phyloP scores from a whole-genome alignment of 306 rosid species.

The Comarum palustre region DNA sequence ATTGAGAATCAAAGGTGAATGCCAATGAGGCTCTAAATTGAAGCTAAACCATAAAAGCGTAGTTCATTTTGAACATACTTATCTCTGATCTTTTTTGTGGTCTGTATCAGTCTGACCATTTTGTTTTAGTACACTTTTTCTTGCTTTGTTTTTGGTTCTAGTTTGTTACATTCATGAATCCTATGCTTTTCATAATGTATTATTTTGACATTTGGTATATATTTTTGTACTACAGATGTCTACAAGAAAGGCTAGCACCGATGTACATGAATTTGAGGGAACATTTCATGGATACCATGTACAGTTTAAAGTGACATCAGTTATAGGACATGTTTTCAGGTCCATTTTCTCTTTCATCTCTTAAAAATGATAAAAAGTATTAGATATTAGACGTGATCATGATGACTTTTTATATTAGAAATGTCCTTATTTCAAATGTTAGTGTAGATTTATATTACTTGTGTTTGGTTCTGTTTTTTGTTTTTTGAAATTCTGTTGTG shows the following conservation, averaged over 20 bases:
- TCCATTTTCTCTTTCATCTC: slow-evolving; percentile 33
- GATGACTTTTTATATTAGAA: neutral
- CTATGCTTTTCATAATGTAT: slow-evolving; percentile 5
- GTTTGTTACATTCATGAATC: neutral
- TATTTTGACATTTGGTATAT: slow-evolving; percentile 15
- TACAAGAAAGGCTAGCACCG: slow-evolving; percentile 87
- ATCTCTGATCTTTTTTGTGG: neutral
- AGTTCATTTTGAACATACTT: neutral
- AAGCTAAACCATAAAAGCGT: neutral
- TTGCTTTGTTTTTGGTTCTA: neutral
- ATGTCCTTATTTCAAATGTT: slow-evolving; percentile 9
- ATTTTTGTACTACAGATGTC: slow-evolving; percentile 53
- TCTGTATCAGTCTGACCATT: neutral
- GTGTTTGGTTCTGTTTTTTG: neutral
- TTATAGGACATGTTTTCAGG: slow-evolving; percentile 97
- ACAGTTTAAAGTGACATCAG: slow-evolving; percentile 80
- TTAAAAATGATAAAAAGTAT: slow-evolving; percentile 3
- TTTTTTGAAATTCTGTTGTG: neutral
- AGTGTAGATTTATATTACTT: slow-evolving; percentile 2
- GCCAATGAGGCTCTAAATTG: neutral
- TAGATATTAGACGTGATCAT: neutral
- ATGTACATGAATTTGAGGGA: slow-evolving; percentile 80
- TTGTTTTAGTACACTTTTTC: neutral
- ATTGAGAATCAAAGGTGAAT: neutral
- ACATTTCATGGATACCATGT: slow-evolving; percentile 53